These are phyloP conservation scores for Globisporangium nodosum DNA, from an alignment of 352 stramenopile species.

Conservation along the genomic window DNA sequence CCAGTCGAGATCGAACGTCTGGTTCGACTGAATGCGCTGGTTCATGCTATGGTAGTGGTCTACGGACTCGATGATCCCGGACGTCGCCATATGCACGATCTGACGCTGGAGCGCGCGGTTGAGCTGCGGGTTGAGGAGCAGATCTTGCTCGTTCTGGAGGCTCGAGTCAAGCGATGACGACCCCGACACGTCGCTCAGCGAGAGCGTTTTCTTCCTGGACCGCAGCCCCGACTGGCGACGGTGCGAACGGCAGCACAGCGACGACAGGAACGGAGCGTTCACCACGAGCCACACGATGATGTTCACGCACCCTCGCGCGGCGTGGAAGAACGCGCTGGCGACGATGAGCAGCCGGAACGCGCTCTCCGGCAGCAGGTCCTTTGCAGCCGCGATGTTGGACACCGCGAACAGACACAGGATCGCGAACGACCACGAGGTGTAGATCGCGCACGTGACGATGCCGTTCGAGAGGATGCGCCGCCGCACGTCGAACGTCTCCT, in stretches of 20 bases:
- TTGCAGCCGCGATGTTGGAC: constrained; percentile 40
- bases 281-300: constrained; percentile 85
- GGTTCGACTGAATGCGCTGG: constrained; percentile 62
- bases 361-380: constrained; percentile 24
- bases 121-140: constrained; percentile 75
- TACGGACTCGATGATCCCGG: constrained; percentile 83
- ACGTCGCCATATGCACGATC: constrained; percentile 88
- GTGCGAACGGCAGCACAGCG: constrained; percentile 16
- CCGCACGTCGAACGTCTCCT: constrained; percentile 84
- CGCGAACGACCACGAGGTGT: constrained; percentile 79
- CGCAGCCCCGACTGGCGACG: neutral
- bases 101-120: constrained; percentile 80
- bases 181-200: constrained; percentile 1
- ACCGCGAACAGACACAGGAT: constrained; percentile 66
- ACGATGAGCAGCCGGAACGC: constrained; percentile 62
- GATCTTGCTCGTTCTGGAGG: constrained; percentile 21
- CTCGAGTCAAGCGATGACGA: constrained; percentile 5
- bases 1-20: constrained; percentile 82
- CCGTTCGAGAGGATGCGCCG: constrained; percentile 71
- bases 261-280: constrained; percentile 54
- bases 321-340: constrained; percentile 73
- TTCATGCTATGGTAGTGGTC: constrained; percentile 73
- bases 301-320: constrained; percentile 71
- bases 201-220: neutral
- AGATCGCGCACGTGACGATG: constrained; percentile 76